Percentiles rank a stretch among this genome's conserved stretches.
Evolutionary conservation across 441 rosid species (phyloP).

Genomic region (Biscutella auriculata): DNA sequence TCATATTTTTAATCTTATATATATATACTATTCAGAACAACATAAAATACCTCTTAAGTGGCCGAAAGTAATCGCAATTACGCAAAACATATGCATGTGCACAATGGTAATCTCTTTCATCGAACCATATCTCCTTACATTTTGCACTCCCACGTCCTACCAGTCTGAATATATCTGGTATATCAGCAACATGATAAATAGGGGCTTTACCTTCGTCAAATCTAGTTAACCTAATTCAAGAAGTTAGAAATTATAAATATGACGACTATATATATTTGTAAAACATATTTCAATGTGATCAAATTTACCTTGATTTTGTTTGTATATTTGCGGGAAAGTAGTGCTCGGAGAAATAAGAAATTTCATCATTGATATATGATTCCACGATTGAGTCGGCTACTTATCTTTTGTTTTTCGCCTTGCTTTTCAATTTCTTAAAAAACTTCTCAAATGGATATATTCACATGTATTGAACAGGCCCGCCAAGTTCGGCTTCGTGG

Average conservation of each 20-base stretch:
- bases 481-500: no score
- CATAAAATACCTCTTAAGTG: neutral
- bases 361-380: neutral
- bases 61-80: neutral
- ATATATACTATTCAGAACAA: no score
- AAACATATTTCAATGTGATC: no score
- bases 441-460: neutral
- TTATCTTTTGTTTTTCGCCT: neutral
- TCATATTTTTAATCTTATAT: no score
- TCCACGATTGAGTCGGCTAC: neutral
- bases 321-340: neutral
- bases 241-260: neutral
- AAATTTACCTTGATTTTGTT: no score
- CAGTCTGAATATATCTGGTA: neutral
- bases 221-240: neutral
- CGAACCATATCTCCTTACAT: neutral
- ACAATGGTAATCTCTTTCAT: neutral
- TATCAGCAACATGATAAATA: neutral
- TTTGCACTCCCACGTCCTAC: neutral
- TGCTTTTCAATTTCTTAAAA: neutral
- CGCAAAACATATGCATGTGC: neutral
- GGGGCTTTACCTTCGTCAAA: neutral
- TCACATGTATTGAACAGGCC: neutral
- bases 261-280: neutral
- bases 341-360: no score